Base-by-base conservation (phyloP, 2,329 filamentous ascomycete genomes). In the Phyllosticta citrichinensis region DNA sequence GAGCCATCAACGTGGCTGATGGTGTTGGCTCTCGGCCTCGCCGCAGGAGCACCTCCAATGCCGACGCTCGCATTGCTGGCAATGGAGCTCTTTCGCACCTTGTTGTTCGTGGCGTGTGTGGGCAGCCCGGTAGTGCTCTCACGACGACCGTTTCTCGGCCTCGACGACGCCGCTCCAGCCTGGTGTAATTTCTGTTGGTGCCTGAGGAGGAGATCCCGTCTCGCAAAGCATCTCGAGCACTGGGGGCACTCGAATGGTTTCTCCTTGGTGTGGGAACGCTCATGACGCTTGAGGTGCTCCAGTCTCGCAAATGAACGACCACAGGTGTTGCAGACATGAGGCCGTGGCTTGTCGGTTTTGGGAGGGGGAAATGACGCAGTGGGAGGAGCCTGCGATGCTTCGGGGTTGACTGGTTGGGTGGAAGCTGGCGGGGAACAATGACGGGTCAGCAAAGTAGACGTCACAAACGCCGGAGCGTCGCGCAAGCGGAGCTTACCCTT, bases 181-280 rank as follows among this genome's bases (percentile, higher is more conserved):
- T 96, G 91, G 73, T 99, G 94, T 55, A 99, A 83, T 80, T 99
- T 99, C 80, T 99, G 94, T 81, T 99, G 94, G 76, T 99, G 94
- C 63, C 94, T 86, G 66, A 99, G 79, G 60, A 99, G 82, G 66
- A 99, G 77, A 75, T 99, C 94, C 66, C 94, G 86, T 63, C 94
- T 86, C 63, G 94, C 94, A 76, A 99, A 99, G 77, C 94, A 97
- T 76, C 94, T 81, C 47, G 90, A 83, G 75, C 94, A 99, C 74
- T 97, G 91, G 27, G 91, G 90, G 70, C 94, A 99, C 75, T 97
- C 91, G 69, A 99, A 99, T 0, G 94, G 94, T 80, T 99, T 99
- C 77, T 99, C 92, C 74, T 99, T 97, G 53, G 92, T 97, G 73
- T 97, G 92, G n/a, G 91, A 96, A 64, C 94, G 85, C 77, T 97